Conservation (phyloP, 2,329 filamentous ascomycete species). For the Pseudogymnoascus sp. region DNA sequence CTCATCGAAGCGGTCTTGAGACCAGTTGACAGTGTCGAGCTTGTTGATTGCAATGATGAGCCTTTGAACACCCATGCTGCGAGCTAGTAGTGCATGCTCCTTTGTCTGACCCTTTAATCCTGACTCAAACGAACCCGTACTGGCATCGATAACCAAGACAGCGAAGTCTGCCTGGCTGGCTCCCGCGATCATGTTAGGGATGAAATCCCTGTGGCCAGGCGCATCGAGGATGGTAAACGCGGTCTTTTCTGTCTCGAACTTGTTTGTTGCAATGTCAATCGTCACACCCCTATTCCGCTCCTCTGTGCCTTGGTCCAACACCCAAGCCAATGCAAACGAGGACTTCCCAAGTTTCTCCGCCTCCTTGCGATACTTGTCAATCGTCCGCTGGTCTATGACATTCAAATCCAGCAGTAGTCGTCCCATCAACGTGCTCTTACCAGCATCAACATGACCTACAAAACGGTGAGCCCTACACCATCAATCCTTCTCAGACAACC, state of each 20-base stretch:
- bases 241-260: constrained; percentile 83
- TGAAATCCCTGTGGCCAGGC: constrained; percentile 89
- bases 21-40: constrained; percentile 82
- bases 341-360: constrained; percentile 88
- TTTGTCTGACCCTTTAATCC: constrained; percentile 89
- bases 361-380: constrained; percentile 82
- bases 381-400: constrained; percentile 76
- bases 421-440: constrained; percentile 96
- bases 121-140: constrained; percentile 85
- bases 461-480: constrained; percentile 7
- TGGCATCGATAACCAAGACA: constrained; percentile 86
- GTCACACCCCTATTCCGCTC: constrained; percentile 87
- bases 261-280: constrained; percentile 91
- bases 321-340: constrained; percentile 94
- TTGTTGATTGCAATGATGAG: constrained; percentile 94
- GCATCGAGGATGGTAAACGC: constrained; percentile 92
- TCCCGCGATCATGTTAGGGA: constrained; percentile 98
- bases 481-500: constrained; percentile 26
- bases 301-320: constrained; percentile 85
- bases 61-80: constrained; percentile 83
- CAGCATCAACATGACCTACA: constrained; percentile 87
- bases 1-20: constrained; percentile 71
- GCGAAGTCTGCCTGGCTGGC: constrained; percentile 94
- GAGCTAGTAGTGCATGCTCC: constrained; percentile 82
- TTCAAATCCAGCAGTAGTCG: constrained; percentile 83